Conservation (phyloP, 2,329 filamentous ascomycete species). For the Leptodontidium sp. region DNA sequence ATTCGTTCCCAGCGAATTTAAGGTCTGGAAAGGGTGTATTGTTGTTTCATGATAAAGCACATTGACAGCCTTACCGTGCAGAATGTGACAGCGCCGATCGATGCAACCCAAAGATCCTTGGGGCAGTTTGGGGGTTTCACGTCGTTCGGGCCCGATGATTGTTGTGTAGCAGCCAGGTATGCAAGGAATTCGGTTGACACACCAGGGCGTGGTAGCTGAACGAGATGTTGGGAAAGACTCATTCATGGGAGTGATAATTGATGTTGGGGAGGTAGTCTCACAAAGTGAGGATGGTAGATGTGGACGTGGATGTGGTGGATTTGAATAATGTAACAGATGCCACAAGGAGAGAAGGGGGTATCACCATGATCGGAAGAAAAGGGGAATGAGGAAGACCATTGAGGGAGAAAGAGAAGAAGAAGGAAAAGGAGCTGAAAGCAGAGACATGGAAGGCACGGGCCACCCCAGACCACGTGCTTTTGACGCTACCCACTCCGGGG, state of each 20-base stretch:
- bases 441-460: too few species aligned
- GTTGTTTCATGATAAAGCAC: neutral
- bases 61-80: neutral
- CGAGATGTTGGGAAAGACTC: neutral
- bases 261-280: neutral
- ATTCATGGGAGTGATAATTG: neutral
- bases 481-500: neutral
- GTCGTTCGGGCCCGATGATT: neutral
- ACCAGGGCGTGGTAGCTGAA: neutral
- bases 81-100: conserved; percentile 2
- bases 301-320: neutral
- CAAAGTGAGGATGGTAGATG: neutral
- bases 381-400: too few species aligned
- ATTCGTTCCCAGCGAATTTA: neutral
- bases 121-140: neutral
- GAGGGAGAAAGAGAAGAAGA: too few species aligned
- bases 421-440: too few species aligned
- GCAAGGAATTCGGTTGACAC: neutral
- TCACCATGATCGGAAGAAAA: too few species aligned
- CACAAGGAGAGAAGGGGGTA: too few species aligned
- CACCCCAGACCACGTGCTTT: too few species aligned
- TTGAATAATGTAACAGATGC: too few species aligned
- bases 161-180: neutral
- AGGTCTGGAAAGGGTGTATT: neutral
- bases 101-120: neutral